A percentile compares a stretch with the other conserved stretches of the same genome.
phyloP scores from a whole-genome alignment of 768 basidiomycete species.

The Termitomyces sp. region DNA sequence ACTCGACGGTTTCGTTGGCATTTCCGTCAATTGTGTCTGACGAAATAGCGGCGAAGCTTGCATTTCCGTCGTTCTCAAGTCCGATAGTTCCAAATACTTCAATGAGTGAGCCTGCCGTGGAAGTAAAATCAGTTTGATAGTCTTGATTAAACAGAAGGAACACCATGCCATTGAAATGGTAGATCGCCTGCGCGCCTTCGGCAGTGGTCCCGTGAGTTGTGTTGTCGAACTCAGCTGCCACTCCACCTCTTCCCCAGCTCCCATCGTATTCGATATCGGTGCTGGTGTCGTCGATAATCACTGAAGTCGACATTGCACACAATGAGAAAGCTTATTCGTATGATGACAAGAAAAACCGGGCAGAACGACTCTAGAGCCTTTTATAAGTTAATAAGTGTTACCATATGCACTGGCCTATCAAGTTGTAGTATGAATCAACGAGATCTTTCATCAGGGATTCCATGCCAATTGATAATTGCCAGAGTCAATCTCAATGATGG shows the following conservation, averaged over 20 bases:
- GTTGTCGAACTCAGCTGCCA: not conserved
- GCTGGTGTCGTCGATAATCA: constrained; percentile 3
- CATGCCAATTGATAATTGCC: not conserved
- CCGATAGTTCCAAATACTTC: constrained; percentile 12
- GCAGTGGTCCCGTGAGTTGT: constrained; percentile 8
- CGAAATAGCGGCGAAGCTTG: constrained; percentile 3
- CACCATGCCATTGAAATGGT: constrained; percentile 1
- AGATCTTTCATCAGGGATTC: not conserved
- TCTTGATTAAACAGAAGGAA: not conserved
- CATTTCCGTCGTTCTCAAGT: not conserved
- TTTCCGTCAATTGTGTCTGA: constrained; percentile 4
- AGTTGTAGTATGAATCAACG: not conserved
- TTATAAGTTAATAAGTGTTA: not conserved
- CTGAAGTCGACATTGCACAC: constrained; percentile 13
- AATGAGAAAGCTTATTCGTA: not conserved
- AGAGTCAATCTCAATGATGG: not conserved
- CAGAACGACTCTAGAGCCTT: not conserved
- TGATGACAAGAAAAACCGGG: not conserved
- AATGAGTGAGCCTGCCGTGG: constrained; percentile 3
- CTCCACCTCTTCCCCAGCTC: not conserved
- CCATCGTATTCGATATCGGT: not conserved
- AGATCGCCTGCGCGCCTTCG: constrained; percentile 4
- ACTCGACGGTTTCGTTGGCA: not conserved
- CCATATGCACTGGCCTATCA: not conserved
- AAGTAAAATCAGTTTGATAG: not conserved